Evolutionary conservation across 306 rosid genomes (phyloP), one percentile per base, ranked within the genome.

Genomic region (Oxytropis ochrocephala): DNA sequence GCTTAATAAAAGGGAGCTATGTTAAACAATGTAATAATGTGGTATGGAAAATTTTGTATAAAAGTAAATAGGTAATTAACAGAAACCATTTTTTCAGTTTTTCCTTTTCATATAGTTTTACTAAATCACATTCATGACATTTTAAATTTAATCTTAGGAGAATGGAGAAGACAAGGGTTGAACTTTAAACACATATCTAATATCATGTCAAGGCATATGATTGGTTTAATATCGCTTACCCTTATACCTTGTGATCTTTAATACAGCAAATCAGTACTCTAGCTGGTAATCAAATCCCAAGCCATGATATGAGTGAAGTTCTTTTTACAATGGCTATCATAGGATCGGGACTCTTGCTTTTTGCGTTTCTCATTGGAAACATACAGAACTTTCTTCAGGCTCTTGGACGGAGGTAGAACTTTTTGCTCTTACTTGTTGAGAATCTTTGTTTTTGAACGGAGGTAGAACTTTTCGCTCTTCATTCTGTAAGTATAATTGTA

Each of bases 341-440:
- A 59, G 95, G 95, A 47, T 64, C 83, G 29, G 98, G 98, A 44
- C 92, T 89, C 71, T 84, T 92, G 80, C 95, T 89, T 68, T 89
- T 92, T 32, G 98, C 96, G 49, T 87, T 89, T 72, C 96, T 92
- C 76, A 87, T 92, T 56, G 96, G 98, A 69, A 84, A 92, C 63
- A 87, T 92, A 84, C 98, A 92, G 74, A 89, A 89, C 84, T 92
- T 89, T 79, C 96, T 92, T 79, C 98, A 86, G 69, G 90, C 86
- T 62, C 98, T 89, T 62, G 98, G 87, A 36, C 83, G 75, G 71
- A 84, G 98, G 98, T 92, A 81, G 48, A 46, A 30, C 27, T 24
- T 56, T 52, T n/a, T n/a, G 14, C 52, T 21, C n/a, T 24, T 60
- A 7, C 13, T 32, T 83, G 43, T 12, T 6, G 32, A 30, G 9